Evolutionary conservation across 257 asterid genomes (phyloP), one percentile per base, ranked within the genome.

Genomic region (Verbena officinalis): DNA sequence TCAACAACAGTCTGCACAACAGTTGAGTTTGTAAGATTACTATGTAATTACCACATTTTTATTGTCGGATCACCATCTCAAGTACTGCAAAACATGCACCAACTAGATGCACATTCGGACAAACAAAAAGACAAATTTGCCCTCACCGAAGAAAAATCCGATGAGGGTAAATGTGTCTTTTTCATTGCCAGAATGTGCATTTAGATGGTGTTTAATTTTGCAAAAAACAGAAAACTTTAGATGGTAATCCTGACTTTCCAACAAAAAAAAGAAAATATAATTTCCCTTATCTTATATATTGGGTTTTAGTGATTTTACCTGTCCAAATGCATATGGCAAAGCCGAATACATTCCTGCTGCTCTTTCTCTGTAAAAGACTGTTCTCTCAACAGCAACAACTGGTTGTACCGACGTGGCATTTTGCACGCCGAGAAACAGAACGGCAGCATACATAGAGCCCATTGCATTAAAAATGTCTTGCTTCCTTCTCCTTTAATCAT

Each of bases 261-360:
- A n/a, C n/a, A n/a, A n/a, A n/a, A n/a, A n/a, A n/a, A n/a, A n/a
- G n/a, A n/a, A n/a, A n/a, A n/a, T n/a, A n/a, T n/a, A n/a, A n/a
- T n/a, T n/a, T n/a, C n/a, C n/a, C n/a, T n/a, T 39, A 7, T 30
- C 36, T 30, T 30, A 30, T 30, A 30, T 30, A 20, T 33, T 31
- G 11, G 13, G n/a, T n/a, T n/a, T 34, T 14, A 46, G 44, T 10
- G 15, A 34, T 16, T 3, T 17, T 74, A 84, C 95, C 86, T 88
- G 98, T 65, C 84, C 94, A 49, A 84, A 83, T 14, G 96, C 95
- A 65, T 91, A 89, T 0, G 98, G 87, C 43, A 89, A 55, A 72
- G 98, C 86, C 0, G 97, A 84, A 59, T 85, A 92, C 97, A 89
- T 93, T 59, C 98, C 97, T 1, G 96, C 96, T 0, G 97, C 98